Conservation (phyloP, 2,329 filamentous ascomycete genomes). For the Monosporascus sp. region DNA sequence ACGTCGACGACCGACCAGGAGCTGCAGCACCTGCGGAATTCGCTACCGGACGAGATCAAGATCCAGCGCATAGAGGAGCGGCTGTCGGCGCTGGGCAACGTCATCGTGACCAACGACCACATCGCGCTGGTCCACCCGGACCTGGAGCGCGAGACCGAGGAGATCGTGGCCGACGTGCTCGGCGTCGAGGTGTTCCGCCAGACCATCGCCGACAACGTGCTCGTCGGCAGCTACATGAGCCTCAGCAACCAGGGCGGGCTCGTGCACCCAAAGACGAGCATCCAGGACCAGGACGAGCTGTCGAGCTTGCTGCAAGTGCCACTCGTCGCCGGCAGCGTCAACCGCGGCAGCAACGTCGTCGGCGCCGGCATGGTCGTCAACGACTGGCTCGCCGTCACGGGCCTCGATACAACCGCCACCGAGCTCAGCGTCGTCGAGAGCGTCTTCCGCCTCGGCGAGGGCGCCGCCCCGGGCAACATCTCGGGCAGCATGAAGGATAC, state of each 20-base stretch:
- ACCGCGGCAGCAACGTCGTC: conserved; percentile 90
- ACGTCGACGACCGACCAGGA: conserved; percentile 97
- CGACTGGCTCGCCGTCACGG: conserved; percentile 94
- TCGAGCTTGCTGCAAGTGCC: conserved; percentile 91
- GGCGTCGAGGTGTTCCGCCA: conserved; percentile 88
- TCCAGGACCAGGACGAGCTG: conserved; percentile 97
- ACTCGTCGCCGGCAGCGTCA: conserved; percentile 88
- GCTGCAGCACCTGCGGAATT: conserved; percentile 93
- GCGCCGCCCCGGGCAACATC: conserved; percentile 70
- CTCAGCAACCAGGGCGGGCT: conserved; percentile 94
- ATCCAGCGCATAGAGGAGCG: conserved; percentile 98
- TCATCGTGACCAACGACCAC: conserved; percentile 95
- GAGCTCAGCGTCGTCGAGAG: conserved; percentile 95
- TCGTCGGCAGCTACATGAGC: conserved; percentile 94
- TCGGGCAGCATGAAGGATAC: conserved; percentile 89
- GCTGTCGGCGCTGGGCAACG: conserved; percentile 90
- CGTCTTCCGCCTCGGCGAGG: conserved; percentile 91
- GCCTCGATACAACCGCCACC: conserved; percentile 92
- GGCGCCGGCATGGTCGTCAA: conserved; percentile 96
- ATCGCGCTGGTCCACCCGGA: conserved; percentile 95
- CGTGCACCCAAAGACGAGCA: conserved; percentile 93
- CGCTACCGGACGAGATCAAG: conserved; percentile 82
- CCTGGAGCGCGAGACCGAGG: conserved; percentile 94
- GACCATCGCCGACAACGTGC: conserved; percentile 94
- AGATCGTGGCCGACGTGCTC: conserved; percentile 93